A percentile compares a stretch with the other conserved stretches of the same genome.
Evolutionary conservation across 2,329 filamentous ascomycete species (phyloP).

Genomic region (Alternaria sp.): DNA sequence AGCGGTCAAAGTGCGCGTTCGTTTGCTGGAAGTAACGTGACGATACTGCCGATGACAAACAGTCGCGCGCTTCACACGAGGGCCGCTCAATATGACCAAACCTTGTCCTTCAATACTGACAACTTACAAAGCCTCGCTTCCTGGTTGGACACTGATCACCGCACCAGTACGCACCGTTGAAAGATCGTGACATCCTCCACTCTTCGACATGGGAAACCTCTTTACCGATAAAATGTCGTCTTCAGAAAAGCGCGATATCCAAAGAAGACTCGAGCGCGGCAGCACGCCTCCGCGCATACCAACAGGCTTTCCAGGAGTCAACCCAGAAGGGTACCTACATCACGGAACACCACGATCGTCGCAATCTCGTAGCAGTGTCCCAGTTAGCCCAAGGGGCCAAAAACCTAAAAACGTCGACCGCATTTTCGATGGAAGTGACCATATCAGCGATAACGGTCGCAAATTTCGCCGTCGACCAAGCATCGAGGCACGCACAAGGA

Average conservation of each 20-base stretch:
- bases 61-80: background rate
- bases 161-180: background rate
- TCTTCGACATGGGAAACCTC: background rate
- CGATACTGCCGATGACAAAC: background rate
- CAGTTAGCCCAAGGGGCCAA: background rate
- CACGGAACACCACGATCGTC: background rate
- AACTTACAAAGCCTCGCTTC: background rate
- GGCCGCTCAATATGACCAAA: background rate
- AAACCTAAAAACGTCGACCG: background rate
- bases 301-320: background rate
- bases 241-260: background rate
- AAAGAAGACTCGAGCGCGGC: background rate
- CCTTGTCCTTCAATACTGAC: too few relatives aligned
- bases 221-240: background rate
- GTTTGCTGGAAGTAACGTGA: background rate
- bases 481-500: background rate
- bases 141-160: background rate
- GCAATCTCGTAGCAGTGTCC: background rate
- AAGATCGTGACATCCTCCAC: background rate
- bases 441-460: background rate
- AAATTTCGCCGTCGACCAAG: background rate
- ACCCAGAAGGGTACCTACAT: background rate
- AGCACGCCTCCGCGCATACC: background rate
- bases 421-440: background rate
- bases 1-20: background rate